Percentiles rank a stretch among this genome's conserved stretches.
phyloP scores from a whole-genome alignment of 1,284 basidiomycete species.

The Ustilago esculenta region DNA sequence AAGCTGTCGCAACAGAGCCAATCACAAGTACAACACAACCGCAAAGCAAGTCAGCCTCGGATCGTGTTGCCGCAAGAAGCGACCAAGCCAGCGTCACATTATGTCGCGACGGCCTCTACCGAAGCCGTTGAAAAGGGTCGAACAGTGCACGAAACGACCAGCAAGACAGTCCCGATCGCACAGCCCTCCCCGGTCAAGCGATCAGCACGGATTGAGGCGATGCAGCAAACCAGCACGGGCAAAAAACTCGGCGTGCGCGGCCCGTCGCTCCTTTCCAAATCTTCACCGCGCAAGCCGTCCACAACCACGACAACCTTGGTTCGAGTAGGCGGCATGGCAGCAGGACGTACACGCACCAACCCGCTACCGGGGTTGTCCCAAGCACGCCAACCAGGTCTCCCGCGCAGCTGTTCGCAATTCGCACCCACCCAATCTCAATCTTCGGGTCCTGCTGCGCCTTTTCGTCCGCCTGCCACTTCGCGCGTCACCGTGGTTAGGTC shows the following conservation, averaged over 20 bases:
- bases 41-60: not conserved
- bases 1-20: conserved; percentile 1
- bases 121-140: too few species aligned
- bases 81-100: not conserved
- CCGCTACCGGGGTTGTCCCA: conserved; percentile 36
- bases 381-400: conserved; percentile 35
- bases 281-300: conserved; percentile 9
- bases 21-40: not conserved
- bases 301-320: not conserved
- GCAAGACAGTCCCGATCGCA: too few species aligned
- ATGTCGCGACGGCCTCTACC: not conserved
- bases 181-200: conserved; percentile 35
- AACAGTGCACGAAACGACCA: too few species aligned
- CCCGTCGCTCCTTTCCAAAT: conserved; percentile 18
- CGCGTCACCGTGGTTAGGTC: not conserved
- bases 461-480: conserved; percentile 32
- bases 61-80: not conserved
- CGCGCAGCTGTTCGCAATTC: conserved; percentile 33
- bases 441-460: conserved; percentile 30
- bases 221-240: conserved; percentile 13
- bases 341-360: conserved; percentile 1
- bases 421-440: conserved; percentile 7
- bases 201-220: conserved; percentile 40
- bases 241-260: conserved; percentile 41
- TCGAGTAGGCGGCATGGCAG: conserved; percentile 3